These are phyloP conservation scores for Leccinum sublutescens DNA, from an alignment of 768 basidiomycete genomes.

Conservation along the genomic window DNA sequence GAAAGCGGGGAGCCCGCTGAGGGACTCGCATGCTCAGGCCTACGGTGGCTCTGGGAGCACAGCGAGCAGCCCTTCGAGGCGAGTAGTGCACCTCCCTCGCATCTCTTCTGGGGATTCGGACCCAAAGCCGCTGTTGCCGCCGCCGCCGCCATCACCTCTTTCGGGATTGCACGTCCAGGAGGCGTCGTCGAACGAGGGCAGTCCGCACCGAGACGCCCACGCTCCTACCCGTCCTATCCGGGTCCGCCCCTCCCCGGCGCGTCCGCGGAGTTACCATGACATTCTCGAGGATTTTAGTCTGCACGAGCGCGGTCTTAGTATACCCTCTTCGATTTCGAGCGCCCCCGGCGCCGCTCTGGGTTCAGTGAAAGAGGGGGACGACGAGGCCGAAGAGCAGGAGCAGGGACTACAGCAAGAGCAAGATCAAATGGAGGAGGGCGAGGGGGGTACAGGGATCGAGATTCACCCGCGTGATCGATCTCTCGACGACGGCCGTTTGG, in stretches of 20 bases:
- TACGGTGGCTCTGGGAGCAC: slow-evolving; percentile 12
- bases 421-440: neutral
- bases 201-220: neutral
- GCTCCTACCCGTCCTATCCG: slow-evolving; percentile 21
- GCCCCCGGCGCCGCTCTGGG: slow-evolving; percentile 23
- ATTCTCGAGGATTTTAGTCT: slow-evolving; percentile 62
- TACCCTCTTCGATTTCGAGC: slow-evolving; percentile 32
- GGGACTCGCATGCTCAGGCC: slow-evolving; percentile 10
- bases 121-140: neutral
- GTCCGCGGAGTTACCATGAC: slow-evolving; percentile 65
- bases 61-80: slow-evolving; percentile 22
- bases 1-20: slow-evolving; percentile 19
- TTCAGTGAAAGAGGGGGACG: slow-evolving; percentile 21
- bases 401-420: neutral
- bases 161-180: neutral
- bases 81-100: slow-evolving; percentile 21
- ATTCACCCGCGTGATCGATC: neutral
- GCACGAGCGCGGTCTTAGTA: slow-evolving; percentile 30
- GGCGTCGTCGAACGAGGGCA: neutral
- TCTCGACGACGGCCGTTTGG: neutral
- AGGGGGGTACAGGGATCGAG: neutral
- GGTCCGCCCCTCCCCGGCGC: slow-evolving; percentile 34
- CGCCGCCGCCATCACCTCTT: slow-evolving; percentile 7
- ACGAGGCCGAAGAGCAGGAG: slow-evolving; percentile 8
- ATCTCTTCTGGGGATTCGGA: slow-evolving; percentile 19